A percentile compares a stretch with the other conserved stretches of the same genome.
Conservation (phyloP, 371 early-diverging fungal genomes). For the Mucor irregularis region DNA sequence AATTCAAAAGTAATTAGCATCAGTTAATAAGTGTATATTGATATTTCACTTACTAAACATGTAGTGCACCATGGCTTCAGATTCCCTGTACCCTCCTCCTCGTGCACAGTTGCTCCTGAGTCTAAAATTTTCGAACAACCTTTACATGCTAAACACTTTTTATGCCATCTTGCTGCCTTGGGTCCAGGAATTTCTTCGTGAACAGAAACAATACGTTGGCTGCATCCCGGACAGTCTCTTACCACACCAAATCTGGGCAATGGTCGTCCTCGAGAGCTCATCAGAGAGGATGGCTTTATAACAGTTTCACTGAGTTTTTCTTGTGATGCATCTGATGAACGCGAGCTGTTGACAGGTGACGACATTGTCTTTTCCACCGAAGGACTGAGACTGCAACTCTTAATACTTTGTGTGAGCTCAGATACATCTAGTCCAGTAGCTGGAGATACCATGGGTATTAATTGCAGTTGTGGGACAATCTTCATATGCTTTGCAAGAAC, state of each 20-base stretch:
- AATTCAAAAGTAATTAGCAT: neutral
- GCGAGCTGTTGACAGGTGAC: neutral
- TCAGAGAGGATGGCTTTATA: conserved; percentile 34
- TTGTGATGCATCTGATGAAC: neutral
- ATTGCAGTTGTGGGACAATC: conserved; percentile 40
- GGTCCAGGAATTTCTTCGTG: conserved; percentile 51
- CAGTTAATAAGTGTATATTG: neutral
- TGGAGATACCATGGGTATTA: neutral
- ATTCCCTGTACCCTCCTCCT: conserved; percentile 16
- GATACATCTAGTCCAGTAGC: neutral
- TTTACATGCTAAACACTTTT: conserved; percentile 36
- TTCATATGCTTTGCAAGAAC: conserved; percentile 20
- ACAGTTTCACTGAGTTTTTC: neutral
- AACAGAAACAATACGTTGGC: conserved; percentile 35
- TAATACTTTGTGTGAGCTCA: neutral
- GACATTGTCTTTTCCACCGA: neutral
- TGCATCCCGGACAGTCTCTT: conserved; percentile 41
- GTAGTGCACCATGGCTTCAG: conserved; percentile 38
- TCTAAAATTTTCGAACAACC: conserved; percentile 42
- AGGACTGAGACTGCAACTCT: neutral
- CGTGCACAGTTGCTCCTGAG: conserved; percentile 38
- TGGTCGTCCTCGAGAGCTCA: conserved; percentile 38
- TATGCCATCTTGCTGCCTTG: conserved; percentile 45
- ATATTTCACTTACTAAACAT: conserved; percentile 30
- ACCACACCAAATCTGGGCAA: conserved; percentile 40